Conservation (phyloP, 495 filamentous ascomycete species). For the Trichocladium uniseriatum region DNA sequence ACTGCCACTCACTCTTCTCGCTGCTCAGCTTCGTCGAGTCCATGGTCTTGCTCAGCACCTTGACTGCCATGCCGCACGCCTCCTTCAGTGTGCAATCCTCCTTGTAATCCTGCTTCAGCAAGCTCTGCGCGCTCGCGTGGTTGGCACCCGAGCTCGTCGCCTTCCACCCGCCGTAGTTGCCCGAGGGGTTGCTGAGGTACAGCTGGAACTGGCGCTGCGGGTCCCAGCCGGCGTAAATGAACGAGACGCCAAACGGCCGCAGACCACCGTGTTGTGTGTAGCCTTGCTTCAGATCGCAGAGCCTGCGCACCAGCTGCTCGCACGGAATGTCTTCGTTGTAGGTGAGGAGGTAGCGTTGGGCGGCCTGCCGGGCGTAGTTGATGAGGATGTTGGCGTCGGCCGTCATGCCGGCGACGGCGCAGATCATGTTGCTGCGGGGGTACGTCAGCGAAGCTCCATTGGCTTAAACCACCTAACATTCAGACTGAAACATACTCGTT, state of each 20-base stretch:
- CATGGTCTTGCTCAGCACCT: constrained; percentile 99
- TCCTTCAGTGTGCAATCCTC: constrained; percentile 93
- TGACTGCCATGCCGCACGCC: constrained; percentile 94
- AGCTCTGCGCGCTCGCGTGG: constrained; percentile 93
- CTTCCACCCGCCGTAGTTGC: constrained; percentile 99
- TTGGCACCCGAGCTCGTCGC: constrained; percentile 96
- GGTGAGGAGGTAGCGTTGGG: constrained; percentile 92
- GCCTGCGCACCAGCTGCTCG: constrained; percentile 90
- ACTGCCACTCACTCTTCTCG: constrained; percentile 71
- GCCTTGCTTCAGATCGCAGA: constrained; percentile 98
- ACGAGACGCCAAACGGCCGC: constrained; percentile 94
- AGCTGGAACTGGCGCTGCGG: constrained; percentile 93
- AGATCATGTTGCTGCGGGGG: constrained; percentile 88
- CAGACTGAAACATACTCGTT: constrained; percentile 64
- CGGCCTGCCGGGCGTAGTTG: constrained; percentile 95
- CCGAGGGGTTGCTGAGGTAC: constrained; percentile 98
- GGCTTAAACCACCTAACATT: background rate
- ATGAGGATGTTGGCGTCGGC: constrained; percentile 99
- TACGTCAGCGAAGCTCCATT: background rate
- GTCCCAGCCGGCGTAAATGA: constrained; percentile 99
- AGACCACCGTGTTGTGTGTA: constrained; percentile 99
- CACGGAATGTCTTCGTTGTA: constrained; percentile 99
- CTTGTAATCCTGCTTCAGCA: constrained; percentile 99
- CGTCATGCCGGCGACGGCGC: constrained; percentile 97
- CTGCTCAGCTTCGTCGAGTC: constrained; percentile 97